These are phyloP conservation scores for Plasmodium vinckei DNA, from an alignment of 169 alveolate species.

Conservation along the genomic window DNA sequence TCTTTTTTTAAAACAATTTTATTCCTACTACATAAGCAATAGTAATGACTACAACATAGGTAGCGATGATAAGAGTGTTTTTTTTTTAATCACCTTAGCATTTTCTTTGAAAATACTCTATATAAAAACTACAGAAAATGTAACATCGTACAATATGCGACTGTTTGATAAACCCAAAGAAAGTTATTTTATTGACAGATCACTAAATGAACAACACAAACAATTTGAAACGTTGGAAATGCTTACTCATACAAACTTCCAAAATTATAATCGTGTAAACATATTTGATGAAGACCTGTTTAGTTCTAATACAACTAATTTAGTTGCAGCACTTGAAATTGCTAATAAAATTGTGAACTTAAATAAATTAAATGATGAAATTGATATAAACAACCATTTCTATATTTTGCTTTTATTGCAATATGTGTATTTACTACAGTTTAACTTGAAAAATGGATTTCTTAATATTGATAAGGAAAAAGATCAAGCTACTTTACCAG, in stretches of 20 bases:
- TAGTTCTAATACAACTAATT: not conserved
- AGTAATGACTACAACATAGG: not conserved
- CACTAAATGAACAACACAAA: no score
- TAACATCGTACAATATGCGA: not conserved
- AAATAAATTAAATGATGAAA: not conserved
- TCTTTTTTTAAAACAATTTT: slow-evolving; percentile 53
- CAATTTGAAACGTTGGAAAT: no score
- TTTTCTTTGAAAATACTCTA: slow-evolving; percentile 22
- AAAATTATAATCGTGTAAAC: slow-evolving; percentile 2
- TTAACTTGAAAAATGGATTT: not conserved
- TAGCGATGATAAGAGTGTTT: slow-evolving; percentile 23
- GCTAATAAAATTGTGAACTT: no score
- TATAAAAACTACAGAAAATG: slow-evolving; percentile 14
- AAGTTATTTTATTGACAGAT: not conserved
- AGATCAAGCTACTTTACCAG: not conserved
- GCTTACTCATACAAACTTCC: no score
- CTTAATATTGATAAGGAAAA: not conserved
- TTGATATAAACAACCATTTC: not conserved
- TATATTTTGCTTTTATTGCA: slow-evolving; percentile 31
- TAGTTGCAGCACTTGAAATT: no score
- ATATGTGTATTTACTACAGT: slow-evolving; percentile 19
- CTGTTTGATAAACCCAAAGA: not conserved
- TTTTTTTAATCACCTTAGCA: slow-evolving; percentile 63
- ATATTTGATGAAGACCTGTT: slow-evolving; percentile 58
- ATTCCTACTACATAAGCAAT: slow-evolving; percentile 24